These are phyloP conservation scores for Yamadazyma insecticola DNA, from an alignment of 805 yeast species.

Conservation along the genomic window DNA sequence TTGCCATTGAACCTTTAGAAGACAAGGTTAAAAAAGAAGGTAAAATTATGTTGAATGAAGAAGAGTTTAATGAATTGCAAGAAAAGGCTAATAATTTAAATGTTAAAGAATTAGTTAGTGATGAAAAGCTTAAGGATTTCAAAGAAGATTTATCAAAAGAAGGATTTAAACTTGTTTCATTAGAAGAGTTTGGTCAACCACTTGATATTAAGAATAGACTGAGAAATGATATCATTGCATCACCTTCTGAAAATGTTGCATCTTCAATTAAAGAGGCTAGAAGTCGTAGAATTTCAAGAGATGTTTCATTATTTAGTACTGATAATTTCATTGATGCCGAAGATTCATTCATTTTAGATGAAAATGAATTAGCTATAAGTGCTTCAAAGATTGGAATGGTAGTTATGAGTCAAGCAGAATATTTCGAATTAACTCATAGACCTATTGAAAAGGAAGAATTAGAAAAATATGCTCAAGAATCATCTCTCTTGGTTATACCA, in stretches of 20 bases:
- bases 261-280: constrained; percentile 9
- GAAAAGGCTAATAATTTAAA: no score
- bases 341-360: constrained; percentile 23
- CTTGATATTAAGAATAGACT: constrained; percentile 1
- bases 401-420: constrained; percentile 17
- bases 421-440: constrained; percentile 11
- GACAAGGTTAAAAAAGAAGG: constrained; percentile 11
- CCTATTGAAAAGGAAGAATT: constrained; percentile 15
- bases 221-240: no score
- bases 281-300: constrained; percentile 11
- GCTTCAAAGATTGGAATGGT: constrained; percentile 24
- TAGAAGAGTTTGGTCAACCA: not conserved
- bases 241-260: constrained; percentile 8
- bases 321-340: constrained; percentile 23
- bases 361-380: constrained; percentile 21
- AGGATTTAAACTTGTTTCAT: constrained; percentile 6
- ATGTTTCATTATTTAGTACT: constrained; percentile 9
- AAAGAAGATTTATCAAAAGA: constrained; percentile 5
- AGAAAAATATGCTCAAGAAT: constrained; percentile 15
- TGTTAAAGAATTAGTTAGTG: no score
- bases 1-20: constrained; percentile 13
- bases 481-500: constrained; percentile 21
- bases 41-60: constrained; percentile 12
- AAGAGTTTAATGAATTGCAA: constrained; percentile 6
- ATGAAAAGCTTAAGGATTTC: no score